Base-by-base conservation (phyloP, 441 rosid genomes). In the Macaranga tanarius region DNA sequence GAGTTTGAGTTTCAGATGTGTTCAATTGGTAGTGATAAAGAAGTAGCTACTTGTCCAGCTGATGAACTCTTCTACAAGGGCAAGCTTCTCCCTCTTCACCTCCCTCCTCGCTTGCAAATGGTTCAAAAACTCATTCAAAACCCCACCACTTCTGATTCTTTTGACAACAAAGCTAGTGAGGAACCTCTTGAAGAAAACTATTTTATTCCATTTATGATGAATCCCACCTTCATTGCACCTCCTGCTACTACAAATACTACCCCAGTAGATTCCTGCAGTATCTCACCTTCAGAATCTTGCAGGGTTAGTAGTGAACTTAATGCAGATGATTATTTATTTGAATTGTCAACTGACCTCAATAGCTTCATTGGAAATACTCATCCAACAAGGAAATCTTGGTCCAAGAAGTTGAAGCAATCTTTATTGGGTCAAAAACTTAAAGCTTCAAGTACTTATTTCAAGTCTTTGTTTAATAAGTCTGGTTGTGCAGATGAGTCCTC, bases 21-120 rank as follows among this genome's bases (percentile, higher is more conserved):
- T 70, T 79, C 92, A 68, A 63, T 81, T 68, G 75, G 79, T 74
- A 55, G 61, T 64, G 80, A 84, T 17, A 81, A 76, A 65, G 86
- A 72, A 26, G 9, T 78, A 16, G 74, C 80, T 7, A 74, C 87
- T 61, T 89, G 85, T 20, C 90, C 97, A 0, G 98, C 99, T 15
- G 99, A 95, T 58, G 97, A 95, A 71, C 98, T 95, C 22, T 95
- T 95, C 87, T 92, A 86, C 85, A 86, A 87, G 12, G 99, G 99
- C 12, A 93, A 88, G 72, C 94, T 95, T 76, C 97, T 95, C 34
- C 99, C 99, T 74, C 99, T 95, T 42, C 97, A 86, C 60, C 86
- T 90, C 67, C 95, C 98, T 77, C 97, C 91, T 77, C 86, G 95
- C 26, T 77, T 88, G 52, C 85, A 85, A 76, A 90, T 89, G 95